Percentiles rank a stretch among this genome's conserved stretches.
phyloP scores from a whole-genome alignment of 1,284 basidiomycete species.

The Cerioporus squamosus region DNA sequence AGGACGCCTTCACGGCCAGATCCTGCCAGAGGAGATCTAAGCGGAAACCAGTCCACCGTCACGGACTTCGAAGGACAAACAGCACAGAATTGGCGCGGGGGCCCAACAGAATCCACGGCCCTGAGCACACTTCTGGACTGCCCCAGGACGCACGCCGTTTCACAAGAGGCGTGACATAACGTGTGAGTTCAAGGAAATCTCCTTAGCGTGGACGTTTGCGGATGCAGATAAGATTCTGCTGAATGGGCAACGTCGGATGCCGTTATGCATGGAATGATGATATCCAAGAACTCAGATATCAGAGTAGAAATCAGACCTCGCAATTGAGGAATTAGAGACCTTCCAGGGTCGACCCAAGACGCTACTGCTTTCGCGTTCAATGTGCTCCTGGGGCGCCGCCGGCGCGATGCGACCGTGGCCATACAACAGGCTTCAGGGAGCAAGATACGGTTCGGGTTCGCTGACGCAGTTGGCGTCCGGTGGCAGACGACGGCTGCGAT shows the following conservation, averaged over 20 bases:
- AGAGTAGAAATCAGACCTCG: conserved; percentile 24
- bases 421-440: conserved; percentile 16
- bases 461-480: conserved; percentile 18
- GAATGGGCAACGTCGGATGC: conserved; percentile 28
- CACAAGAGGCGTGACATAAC: conserved; percentile 32
- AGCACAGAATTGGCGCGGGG: conserved; percentile 29
- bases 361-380: conserved; percentile 14
- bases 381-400: conserved; percentile 11
- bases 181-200: conserved; percentile 29
- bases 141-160: conserved; percentile 27
- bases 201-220: conserved; percentile 21
- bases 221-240: conserved; percentile 34
- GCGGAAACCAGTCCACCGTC: conserved; percentile 26
- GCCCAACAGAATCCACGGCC: conserved; percentile 27
- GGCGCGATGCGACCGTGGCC: conserved; percentile 2
- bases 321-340: conserved; percentile 9
- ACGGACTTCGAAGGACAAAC: conserved; percentile 27
- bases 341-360: conserved; percentile 8
- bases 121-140: conserved; percentile 32
- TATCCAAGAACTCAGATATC: conserved; percentile 26
- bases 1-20: conserved; percentile 30
- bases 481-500: conserved; percentile 21
- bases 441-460: conserved; percentile 20
- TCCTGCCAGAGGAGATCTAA: conserved; percentile 26
- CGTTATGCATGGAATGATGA: conserved; percentile 34